These are phyloP conservation scores for Babjeviella inositovora DNA, from an alignment of 805 yeast genomes.

Conservation along the genomic window DNA sequence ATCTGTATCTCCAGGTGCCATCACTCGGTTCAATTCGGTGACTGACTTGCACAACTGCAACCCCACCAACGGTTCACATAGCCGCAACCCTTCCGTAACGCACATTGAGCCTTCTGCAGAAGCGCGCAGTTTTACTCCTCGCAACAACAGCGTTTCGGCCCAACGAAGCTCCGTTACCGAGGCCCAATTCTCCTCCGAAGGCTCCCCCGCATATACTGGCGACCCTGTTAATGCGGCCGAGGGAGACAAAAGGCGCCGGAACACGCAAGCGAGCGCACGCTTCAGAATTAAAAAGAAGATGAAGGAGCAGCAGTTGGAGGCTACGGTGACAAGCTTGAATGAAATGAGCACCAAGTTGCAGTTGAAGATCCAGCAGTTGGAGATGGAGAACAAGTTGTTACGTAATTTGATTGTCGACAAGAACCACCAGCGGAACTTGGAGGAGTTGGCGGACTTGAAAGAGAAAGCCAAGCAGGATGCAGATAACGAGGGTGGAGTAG, in stretches of 20 bases:
- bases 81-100: too few species aligned
- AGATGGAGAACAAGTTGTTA: slow-evolving; percentile 84
- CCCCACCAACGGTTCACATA: too few species aligned
- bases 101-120: too few species aligned
- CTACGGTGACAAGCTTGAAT: slow-evolving; percentile 53
- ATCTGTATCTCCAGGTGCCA: too few species aligned
- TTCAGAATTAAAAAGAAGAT: slow-evolving; percentile 85
- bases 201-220: too few species aligned
- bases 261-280: slow-evolving; percentile 90
- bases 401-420: slow-evolving; percentile 75
- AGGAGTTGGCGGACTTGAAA: slow-evolving; percentile 34
- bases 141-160: too few species aligned
- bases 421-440: slow-evolving; percentile 37
- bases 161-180: too few species aligned
- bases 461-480: slow-evolving; percentile 19
- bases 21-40: too few species aligned
- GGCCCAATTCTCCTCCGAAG: too few species aligned
- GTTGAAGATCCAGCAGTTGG: slow-evolving; percentile 63
- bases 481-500: too few species aligned
- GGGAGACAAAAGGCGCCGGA: slow-evolving; percentile 67
- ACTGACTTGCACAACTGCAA: too few species aligned
- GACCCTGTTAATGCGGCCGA: slow-evolving; percentile 23
- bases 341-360: slow-evolving; percentile 54
- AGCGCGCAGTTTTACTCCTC: too few species aligned
- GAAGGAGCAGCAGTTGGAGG: slow-evolving; percentile 85